These are phyloP conservation scores for Sphagnum contortum DNA, from an alignment of 225 moss, liverwort and hornwort species.

Conservation along the genomic window DNA sequence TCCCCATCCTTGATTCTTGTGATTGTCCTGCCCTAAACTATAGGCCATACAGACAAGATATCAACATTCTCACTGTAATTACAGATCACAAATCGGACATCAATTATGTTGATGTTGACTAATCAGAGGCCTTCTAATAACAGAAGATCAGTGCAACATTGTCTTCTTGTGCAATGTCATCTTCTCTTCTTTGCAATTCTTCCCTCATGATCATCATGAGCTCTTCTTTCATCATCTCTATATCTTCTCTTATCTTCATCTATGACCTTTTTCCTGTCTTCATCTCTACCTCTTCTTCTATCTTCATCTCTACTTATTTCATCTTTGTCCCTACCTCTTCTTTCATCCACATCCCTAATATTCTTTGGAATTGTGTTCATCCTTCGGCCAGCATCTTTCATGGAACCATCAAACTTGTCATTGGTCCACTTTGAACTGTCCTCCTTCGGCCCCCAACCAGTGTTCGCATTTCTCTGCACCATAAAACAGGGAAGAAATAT, in stretches of 20 bases:
- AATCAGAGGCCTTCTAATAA: too few relatives aligned
- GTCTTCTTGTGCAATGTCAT: too few relatives aligned
- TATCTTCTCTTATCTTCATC: constrained; percentile 1
- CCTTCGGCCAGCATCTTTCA: constrained; percentile 54
- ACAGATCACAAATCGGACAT: too few relatives aligned
- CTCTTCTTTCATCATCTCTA: constrained; percentile 8
- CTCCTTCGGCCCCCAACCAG: constrained; percentile 78
- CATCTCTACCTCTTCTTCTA: constrained; percentile 3
- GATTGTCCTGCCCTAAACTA: too few relatives aligned
- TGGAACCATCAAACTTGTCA: constrained; percentile 54
- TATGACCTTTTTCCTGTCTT: constrained; percentile 12
- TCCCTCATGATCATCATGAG: constrained; percentile 9
- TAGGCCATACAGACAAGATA: too few relatives aligned
- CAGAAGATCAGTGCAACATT: too few relatives aligned
- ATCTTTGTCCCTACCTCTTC: constrained; percentile 14
- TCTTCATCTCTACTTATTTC: constrained; percentile 7
- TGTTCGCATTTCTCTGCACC: constrained; percentile 81
- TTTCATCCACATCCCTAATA: constrained; percentile 11
- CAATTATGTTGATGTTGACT: too few relatives aligned
- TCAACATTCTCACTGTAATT: too few relatives aligned
- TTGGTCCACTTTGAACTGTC: constrained; percentile 50
- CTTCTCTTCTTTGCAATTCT: constrained; percentile 8
- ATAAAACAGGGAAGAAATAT: background rate
- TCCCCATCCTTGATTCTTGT: too few relatives aligned
- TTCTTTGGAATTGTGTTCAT: constrained; percentile 29